These are phyloP conservation scores for Paradendryphiella salina DNA, from an alignment of 2,329 filamentous ascomycete species.

Conservation along the genomic window DNA sequence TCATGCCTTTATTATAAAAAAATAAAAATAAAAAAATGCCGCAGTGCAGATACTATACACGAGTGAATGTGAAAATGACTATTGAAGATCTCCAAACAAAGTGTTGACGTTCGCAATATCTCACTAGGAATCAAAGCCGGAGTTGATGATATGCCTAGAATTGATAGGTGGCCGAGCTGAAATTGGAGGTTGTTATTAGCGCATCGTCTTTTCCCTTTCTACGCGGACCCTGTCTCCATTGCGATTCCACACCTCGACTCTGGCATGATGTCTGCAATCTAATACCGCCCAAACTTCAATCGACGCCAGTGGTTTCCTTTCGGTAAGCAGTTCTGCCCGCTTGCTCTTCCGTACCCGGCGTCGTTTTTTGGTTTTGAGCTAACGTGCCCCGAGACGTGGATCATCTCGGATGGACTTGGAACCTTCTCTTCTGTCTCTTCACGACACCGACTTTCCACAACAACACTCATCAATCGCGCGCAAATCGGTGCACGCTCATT, in stretches of 20 bases:
- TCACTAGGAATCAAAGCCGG: slow-evolving; percentile 16
- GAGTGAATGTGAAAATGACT: no score
- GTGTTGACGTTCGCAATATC: background rate
- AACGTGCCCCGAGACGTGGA: slow-evolving; percentile 44
- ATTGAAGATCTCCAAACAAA: background rate
- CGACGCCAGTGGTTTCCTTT: slow-evolving; percentile 17
- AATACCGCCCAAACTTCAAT: slow-evolving; percentile 10
- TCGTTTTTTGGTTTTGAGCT: slow-evolving; percentile 24
- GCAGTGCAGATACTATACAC: no score
- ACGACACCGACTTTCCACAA: slow-evolving; percentile 33
- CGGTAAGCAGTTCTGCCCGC: slow-evolving; percentile 21
- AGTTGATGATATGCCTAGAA: slow-evolving; percentile 33
- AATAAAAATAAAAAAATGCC: no score
- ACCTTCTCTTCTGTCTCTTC: slow-evolving; percentile 39
- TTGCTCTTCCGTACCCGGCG: slow-evolving; percentile 11
- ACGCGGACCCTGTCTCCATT: slow-evolving; percentile 33
- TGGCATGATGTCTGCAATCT: slow-evolving; percentile 28
- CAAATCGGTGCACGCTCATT: slow-evolving; percentile 24
- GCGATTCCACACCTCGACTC: slow-evolving; percentile 23
- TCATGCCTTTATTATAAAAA: no score
- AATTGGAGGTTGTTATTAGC: slow-evolving; percentile 42
- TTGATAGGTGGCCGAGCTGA: slow-evolving; percentile 44
- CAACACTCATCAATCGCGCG: slow-evolving; percentile 22
- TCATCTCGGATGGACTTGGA: slow-evolving; percentile 40
- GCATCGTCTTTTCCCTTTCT: slow-evolving; percentile 31